phyloP scores from a whole-genome alignment of 2,329 filamentous ascomycete species.

The Epichloe glyceriae region DNA sequence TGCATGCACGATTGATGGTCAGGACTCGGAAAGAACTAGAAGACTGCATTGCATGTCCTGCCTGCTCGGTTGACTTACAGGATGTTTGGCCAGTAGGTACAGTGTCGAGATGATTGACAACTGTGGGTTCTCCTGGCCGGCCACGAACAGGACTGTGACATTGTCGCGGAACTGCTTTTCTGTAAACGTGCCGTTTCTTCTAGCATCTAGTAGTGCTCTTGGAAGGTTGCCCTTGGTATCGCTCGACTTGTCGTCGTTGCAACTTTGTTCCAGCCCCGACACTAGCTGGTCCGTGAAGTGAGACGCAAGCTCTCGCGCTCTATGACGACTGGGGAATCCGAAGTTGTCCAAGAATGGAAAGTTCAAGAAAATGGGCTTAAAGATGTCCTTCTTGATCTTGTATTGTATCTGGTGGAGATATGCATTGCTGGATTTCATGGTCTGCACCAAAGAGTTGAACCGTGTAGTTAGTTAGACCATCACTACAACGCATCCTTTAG shows the following conservation, averaged over 20 bases:
- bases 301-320: slow-evolving; percentile 14
- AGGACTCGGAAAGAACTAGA: background rate
- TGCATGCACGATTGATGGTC: background rate
- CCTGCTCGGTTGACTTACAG: slow-evolving; percentile 7
- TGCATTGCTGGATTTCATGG: slow-evolving; percentile 10
- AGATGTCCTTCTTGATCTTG: slow-evolving; percentile 19
- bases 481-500: background rate
- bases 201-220: slow-evolving; percentile 12
- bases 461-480: background rate
- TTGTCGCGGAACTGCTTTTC: slow-evolving; percentile 28
- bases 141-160: slow-evolving; percentile 25
- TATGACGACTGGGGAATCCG: slow-evolving; percentile 14
- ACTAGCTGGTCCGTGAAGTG: slow-evolving; percentile 15
- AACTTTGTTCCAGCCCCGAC: slow-evolving; percentile 3
- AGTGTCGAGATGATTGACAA: slow-evolving; percentile 22
- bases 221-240: slow-evolving; percentile 6
- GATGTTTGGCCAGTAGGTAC: slow-evolving; percentile 23
- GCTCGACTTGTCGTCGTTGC: slow-evolving; percentile 4
- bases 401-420: slow-evolving; percentile 14
- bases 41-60: background rate
- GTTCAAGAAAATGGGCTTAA: slow-evolving; percentile 21
- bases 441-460: slow-evolving; percentile 7
- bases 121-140: slow-evolving; percentile 29
- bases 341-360: slow-evolving; percentile 19
- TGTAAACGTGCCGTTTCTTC: slow-evolving; percentile 12